Evolutionary conservation across 768 basidiomycete species (phyloP).

Genomic region (Auriscalpium orientale): DNA sequence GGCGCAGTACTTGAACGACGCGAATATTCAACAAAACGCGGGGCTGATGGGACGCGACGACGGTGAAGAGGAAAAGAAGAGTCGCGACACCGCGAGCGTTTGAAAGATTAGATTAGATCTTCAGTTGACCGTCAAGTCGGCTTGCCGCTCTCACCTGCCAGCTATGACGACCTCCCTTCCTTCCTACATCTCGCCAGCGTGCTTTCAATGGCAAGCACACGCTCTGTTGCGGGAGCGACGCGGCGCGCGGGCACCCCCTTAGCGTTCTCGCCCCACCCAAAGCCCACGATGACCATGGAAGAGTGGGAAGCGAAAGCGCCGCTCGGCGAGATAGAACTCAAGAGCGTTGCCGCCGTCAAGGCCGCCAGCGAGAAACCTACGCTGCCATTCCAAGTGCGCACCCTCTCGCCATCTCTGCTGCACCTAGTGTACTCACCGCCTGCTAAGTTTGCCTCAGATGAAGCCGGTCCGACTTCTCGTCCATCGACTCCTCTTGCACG

Average conservation of each 20-base stretch:
- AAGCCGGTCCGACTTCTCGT: conserved; percentile 32
- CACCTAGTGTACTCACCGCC: background rate
- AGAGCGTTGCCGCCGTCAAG: conserved; percentile 59
- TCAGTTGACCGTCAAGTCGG: no score
- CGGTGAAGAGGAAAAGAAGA: no score
- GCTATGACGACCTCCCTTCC: no score
- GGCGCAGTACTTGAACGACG: no score
- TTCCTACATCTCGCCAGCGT: no score
- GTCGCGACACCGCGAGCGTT: no score
- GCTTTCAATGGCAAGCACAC: no score
- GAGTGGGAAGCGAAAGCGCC: conserved; percentile 90
- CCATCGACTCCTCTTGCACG: conserved; percentile 38
- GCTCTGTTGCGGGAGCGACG: background rate
- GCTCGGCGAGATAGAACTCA: conserved; percentile 57
- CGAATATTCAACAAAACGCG: no score
- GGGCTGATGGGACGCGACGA: no score
- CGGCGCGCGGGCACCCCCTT: background rate
- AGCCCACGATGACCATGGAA: conserved; percentile 58
- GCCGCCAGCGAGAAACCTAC: conserved; percentile 48
- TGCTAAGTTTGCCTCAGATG: conserved; percentile 34
- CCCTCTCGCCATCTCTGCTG: background rate
- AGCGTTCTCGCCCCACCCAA: conserved; percentile 26
- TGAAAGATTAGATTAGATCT: no score
- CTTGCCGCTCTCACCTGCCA: no score
- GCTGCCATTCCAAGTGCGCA: conserved; percentile 65